Evolutionary conservation across 2,329 filamentous ascomycete species (phyloP).

Genomic region (Aspergillus quadrilineatus): DNA sequence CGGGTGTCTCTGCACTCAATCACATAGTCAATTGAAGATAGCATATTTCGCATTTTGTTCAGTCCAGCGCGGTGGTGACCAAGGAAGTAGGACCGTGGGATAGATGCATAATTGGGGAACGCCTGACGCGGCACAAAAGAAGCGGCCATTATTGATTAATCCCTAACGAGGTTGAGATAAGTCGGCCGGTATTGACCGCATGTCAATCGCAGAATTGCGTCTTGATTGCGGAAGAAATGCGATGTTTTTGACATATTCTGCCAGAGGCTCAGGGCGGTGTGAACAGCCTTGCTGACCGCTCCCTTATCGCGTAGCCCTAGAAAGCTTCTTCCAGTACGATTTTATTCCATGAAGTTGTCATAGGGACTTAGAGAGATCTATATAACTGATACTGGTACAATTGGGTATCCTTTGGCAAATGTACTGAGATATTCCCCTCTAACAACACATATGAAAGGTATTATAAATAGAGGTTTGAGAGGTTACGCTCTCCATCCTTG

Average conservation of each 20-base stretch:
- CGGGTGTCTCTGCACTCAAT: conserved; percentile 95
- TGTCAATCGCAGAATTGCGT: background rate
- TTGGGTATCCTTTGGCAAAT: conserved; percentile 3
- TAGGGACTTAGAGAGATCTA: background rate
- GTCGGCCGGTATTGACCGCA: background rate
- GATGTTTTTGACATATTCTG: background rate
- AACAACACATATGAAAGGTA: background rate
- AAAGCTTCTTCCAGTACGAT: background rate
- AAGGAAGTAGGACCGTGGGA: conserved; percentile 88
- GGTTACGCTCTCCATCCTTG: conserved; percentile 74
- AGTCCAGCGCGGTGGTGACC: conserved; percentile 87
- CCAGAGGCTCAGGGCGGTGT: background rate
- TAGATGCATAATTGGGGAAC: conserved; percentile 71
- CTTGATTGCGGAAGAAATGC: background rate
- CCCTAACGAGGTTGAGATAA: background rate
- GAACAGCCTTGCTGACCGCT: background rate
- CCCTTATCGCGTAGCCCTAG: background rate
- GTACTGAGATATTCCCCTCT: background rate
- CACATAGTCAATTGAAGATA: conserved; percentile 80
- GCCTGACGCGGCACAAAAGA: conserved; percentile 69
- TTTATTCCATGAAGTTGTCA: background rate
- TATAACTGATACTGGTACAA: conserved; percentile 6
- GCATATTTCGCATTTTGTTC: conserved; percentile 74
- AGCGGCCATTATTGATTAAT: conserved; percentile 24
- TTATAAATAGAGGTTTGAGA: background rate